A percentile compares a stretch with the other conserved stretches of the same genome.
Conservation (phyloP, 1,139 yeast species). For the Kodamaea sp. region DNA sequence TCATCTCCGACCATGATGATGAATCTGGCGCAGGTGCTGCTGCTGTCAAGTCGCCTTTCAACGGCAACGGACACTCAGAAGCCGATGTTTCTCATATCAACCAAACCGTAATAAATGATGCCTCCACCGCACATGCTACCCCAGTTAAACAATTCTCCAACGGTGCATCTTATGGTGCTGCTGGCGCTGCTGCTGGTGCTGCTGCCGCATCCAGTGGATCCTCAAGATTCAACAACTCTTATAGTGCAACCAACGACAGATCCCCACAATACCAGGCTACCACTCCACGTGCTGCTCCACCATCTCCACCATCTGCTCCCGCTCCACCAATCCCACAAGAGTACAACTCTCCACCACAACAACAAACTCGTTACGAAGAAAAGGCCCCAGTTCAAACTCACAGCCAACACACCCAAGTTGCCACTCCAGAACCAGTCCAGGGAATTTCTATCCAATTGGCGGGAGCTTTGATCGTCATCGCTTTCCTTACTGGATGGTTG, state of each 20-base stretch:
- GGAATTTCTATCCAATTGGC: conserved; percentile 58
- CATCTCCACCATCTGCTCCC: conserved; percentile 11
- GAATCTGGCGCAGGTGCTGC: conserved; percentile 13
- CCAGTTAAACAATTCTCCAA: conserved; percentile 12
- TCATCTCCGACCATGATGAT: conserved; percentile 31
- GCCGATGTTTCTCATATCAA: conserved; percentile 14
- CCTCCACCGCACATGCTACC: conserved; percentile 18
- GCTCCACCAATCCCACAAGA: conserved; percentile 11
- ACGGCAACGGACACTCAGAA: conserved; percentile 12
- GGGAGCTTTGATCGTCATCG: conserved; percentile 50
- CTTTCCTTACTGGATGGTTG: conserved; percentile 64
- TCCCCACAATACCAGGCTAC: conserved; percentile 40
- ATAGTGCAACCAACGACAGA: conserved; percentile 43
- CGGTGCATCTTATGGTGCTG: conserved; percentile 8
- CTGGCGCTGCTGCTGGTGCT: conserved; percentile 10
- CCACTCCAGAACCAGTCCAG: conserved; percentile 33
- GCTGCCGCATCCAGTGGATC: conserved; percentile 13
- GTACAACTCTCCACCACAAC: conserved; percentile 11
- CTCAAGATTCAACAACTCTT: conserved; percentile 29
- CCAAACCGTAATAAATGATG: conserved; percentile 15
- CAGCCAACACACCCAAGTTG: conserved; percentile 9
- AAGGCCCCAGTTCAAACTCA: conserved; percentile 8
- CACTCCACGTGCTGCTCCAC: conserved; percentile 7
- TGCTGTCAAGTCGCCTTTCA: conserved; percentile 13
- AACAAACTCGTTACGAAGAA: conserved; percentile 4